Base-by-base conservation (phyloP, 2,329 filamentous ascomycete species). In the Aspergillus sp. region DNA sequence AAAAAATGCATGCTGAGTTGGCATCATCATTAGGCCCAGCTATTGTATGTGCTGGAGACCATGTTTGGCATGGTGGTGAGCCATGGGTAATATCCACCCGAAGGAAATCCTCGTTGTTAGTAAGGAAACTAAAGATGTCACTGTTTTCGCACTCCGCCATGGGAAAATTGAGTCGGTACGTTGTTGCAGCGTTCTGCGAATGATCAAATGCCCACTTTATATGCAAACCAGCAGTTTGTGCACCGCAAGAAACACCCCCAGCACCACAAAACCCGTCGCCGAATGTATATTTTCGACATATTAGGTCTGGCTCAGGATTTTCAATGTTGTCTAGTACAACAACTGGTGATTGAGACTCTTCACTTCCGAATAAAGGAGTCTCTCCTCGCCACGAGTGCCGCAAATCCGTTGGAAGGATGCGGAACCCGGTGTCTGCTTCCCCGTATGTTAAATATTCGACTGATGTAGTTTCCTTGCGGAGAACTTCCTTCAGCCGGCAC, bases 1-100 rank as follows among this genome's bases (percentile, higher is more conserved):
- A 74, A 43, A 81, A 80, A 0, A 82, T 72, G 0, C 80, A 76
- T 1, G 85, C 85, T 0, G 84, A 85, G 63, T 96, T 95, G 0
- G 74, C 79, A 1, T 89, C 88, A 45, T 92, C 87, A 20, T 86
- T 80, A 6, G 76, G 76, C 0, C 83, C 65, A 0, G 72, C 63
- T 0, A 80, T 69, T 0, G 89, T 93, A 58, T 96, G 87, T 0
- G 87, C 88, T 0, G 85, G 84, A 0, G 89, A 93, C 69, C 87
- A 93, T 2, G 82, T 85, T 63, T 93, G 89, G 55, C 91, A 96
- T 0, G 91, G 90, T 0, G 89, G 90, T 0, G 88, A 91, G 0
- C 92, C 73, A 62, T 96, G 91, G 0, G 90, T 74, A 2, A 93
- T 76, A 63, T 95, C 90, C 0, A 88, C 83, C 4, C 77, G 76